These are phyloP conservation scores for Eucalyptus decipiens DNA, from an alignment of 345 rosid genomes.

Conservation along the genomic window DNA sequence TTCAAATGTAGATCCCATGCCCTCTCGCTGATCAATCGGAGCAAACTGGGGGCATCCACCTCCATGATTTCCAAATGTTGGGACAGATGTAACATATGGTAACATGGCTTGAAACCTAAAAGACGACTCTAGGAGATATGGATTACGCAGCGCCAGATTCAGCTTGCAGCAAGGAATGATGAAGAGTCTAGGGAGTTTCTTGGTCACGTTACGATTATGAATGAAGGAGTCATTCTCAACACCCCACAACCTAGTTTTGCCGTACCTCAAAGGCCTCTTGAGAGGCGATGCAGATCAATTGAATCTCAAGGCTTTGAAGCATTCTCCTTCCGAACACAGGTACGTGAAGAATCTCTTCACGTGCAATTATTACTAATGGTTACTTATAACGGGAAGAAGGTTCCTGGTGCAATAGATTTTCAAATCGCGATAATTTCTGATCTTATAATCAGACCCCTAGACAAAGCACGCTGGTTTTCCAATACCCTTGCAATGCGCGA, in stretches of 20 bases:
- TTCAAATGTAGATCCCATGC: background rate
- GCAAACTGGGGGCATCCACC: background rate
- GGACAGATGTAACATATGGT: background rate
- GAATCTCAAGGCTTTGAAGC: background rate
- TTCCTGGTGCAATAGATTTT: background rate
- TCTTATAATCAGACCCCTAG: background rate
- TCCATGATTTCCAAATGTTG: background rate
- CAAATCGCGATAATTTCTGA: background rate
- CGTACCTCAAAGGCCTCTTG: background rate
- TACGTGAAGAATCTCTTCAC: background rate
- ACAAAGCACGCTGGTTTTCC: background rate
- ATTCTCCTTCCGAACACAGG: background rate
- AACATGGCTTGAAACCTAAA: background rate
- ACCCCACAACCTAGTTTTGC: background rate
- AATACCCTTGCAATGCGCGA: too few species aligned
- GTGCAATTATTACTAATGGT: background rate
- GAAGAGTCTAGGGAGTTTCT: background rate
- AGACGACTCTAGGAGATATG: background rate
- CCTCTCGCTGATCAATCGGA: background rate
- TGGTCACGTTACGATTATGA: background rate
- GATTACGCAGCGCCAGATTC: background rate
- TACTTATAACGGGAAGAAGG: background rate
- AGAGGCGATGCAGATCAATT: background rate
- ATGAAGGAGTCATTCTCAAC: background rate
- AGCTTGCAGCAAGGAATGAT: background rate